Percentiles rank a stretch among this genome's conserved stretches.
Evolutionary conservation across 2,329 filamentous ascomycete genomes (phyloP).

Genomic region (Penicillium freii): DNA sequence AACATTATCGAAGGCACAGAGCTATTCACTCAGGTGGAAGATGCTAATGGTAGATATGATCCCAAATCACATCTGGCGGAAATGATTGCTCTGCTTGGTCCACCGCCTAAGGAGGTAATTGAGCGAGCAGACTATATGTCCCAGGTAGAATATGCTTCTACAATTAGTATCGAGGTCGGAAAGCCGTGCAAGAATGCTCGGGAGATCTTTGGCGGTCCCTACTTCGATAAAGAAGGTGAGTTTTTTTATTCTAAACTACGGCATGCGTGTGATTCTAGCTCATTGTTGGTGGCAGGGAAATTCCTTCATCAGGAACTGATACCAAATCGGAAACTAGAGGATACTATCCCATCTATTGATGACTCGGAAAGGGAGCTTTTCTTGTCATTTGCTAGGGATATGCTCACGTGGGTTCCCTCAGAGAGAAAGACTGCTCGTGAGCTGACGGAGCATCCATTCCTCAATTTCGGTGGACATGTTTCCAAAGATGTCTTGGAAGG

Average conservation of each 20-base stretch:
- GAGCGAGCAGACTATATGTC: background rate
- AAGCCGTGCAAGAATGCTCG: slow-evolving; percentile 20
- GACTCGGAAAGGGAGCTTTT: background rate
- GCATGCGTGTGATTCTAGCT: background rate
- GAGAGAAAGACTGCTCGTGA: slow-evolving; percentile 38
- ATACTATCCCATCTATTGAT: background rate
- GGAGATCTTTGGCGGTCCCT: slow-evolving; percentile 28
- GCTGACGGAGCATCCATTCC: slow-evolving; percentile 39
- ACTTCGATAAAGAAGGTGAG: slow-evolving; percentile 22
- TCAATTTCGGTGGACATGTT: slow-evolving; percentile 2
- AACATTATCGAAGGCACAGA: slow-evolving; percentile 33
- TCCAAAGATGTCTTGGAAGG: background rate
- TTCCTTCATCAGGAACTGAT: background rate
- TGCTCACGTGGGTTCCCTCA: slow-evolving; percentile 39
- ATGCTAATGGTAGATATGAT: slow-evolving; percentile 30
- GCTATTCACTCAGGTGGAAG: slow-evolving; percentile 34
- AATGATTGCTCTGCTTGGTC: slow-evolving; percentile 42
- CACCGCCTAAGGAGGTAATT: slow-evolving; percentile 26
- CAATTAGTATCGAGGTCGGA: background rate
- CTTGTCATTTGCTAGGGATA: slow-evolving; percentile 33
- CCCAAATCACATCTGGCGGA: slow-evolving; percentile 39
- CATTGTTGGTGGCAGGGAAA: slow-evolving; percentile 9
- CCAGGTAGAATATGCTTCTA: background rate
- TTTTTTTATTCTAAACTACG: background rate
- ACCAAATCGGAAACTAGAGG: background rate